These are phyloP conservation scores for Aschersonia sp. DNA, from an alignment of 2,329 filamentous ascomycete genomes.

Conservation along the genomic window DNA sequence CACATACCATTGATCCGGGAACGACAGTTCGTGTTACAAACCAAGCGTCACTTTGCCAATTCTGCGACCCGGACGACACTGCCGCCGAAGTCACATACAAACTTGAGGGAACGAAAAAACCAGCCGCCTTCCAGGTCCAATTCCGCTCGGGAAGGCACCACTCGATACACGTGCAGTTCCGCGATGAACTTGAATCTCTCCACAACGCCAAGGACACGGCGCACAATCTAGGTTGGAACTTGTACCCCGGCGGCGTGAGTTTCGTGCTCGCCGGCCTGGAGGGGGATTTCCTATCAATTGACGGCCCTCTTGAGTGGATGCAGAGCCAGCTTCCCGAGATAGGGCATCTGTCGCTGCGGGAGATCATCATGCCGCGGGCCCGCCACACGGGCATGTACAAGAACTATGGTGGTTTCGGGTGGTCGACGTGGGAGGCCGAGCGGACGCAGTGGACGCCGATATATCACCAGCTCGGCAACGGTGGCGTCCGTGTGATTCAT, in stretches of 20 bases:
- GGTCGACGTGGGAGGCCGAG: slow-evolving; percentile 8
- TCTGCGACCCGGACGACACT: slow-evolving; percentile 5
- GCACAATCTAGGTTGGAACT: slow-evolving; percentile 7
- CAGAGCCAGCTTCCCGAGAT: slow-evolving; percentile 11
- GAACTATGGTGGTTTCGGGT: background rate
- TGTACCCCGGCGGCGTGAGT: slow-evolving; percentile 8
- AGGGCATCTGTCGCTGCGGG: slow-evolving; percentile 12
- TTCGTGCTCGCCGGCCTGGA: slow-evolving; percentile 17
- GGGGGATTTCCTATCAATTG: slow-evolving; percentile 13
- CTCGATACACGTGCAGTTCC: slow-evolving; percentile 8
- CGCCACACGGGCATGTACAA: slow-evolving; percentile 16
- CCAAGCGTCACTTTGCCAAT: slow-evolving; percentile 5
- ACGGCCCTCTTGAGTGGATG: slow-evolving; percentile 16
- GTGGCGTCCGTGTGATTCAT: slow-evolving; percentile 17
- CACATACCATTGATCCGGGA: slow-evolving; percentile 13
- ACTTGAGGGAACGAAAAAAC: slow-evolving; percentile 12
- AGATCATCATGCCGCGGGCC: slow-evolving; percentile 16
- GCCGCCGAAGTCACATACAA: slow-evolving; percentile 15
- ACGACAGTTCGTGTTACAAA: background rate
- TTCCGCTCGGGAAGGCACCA: slow-evolving; percentile 4
- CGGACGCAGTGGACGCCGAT: slow-evolving; percentile 10
- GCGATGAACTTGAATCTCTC: slow-evolving; percentile 10
- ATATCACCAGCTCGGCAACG: slow-evolving; percentile 11
- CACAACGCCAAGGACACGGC: slow-evolving; percentile 4
- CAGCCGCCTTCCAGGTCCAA: slow-evolving; percentile 13